Base-by-base conservation (phyloP, 108 stramenopile genomes). In the Fragilariopsis cylindrus region DNA sequence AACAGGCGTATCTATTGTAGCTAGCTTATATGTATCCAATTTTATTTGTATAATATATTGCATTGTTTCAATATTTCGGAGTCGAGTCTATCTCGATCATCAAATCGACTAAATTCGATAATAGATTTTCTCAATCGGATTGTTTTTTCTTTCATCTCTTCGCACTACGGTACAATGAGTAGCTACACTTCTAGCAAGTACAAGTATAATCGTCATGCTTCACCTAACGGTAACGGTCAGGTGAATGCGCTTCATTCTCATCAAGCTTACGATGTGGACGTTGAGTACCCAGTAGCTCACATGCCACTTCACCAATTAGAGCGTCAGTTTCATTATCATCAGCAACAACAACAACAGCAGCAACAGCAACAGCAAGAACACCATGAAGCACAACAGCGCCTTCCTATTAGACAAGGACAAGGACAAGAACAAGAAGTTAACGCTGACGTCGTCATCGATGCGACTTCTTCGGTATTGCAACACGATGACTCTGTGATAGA, bases 51-150 rank as follows among this genome's bases (percentile, higher is more conserved):
- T 19, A 56, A 56, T 56, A 19, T 19, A n/a, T 56, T 56, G 18
- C 5, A 56, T 11, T 4, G 55, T 56, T 9, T 56, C 52, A 15
- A 15, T 53, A 13, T 15, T 11, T 53, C 55, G 55, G 19, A 56
- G 8, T n/a, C 41, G 39, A 41, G 39, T 66, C 13, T 54, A 74
- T 40, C 13, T 65, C 39, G 74, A 57, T 43, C 39, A 49, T 43
- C 50, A 65, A 66, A 63, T 63, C 56, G 74, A 54, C 45, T 43
- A 40, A 55, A 56, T 74, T 39, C 18, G 44, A 30, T 48, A 39
- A 7, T 53, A 13, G 13, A 13, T 52, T 52, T 52, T 13, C 13
- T 52, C 50, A 0, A 52, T 52, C 50, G 50, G 12, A 13, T 52
- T 52, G 0, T 52, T 52, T 13, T 52, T 52, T 9, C 50, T 52